Conservation (phyloP, 1,284 basidiomycete genomes). For the Leccinum insolens region DNA sequence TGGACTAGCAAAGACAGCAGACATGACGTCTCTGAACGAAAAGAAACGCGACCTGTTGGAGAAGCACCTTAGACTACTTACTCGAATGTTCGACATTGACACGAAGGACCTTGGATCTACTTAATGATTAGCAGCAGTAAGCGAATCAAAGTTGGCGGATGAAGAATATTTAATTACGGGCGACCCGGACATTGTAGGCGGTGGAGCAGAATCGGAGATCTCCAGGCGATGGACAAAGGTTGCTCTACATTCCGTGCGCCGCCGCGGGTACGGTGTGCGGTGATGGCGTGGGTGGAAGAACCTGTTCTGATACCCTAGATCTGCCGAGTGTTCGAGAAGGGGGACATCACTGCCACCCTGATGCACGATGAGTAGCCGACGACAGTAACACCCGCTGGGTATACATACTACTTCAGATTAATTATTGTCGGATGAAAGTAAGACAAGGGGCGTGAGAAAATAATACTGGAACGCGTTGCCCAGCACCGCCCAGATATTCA, state of each 20-base stretch:
- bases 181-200: background rate
- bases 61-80: background rate
- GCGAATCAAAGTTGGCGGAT: background rate
- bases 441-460: conserved; percentile 21
- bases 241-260: background rate
- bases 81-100: background rate
- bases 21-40: background rate
- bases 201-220: background rate
- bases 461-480: conserved; percentile 19
- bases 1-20: background rate
- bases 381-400: background rate
- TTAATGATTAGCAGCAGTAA: conserved; percentile 3
- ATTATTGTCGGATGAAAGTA: background rate
- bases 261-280: conserved; percentile 1
- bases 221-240: background rate
- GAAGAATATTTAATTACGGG: background rate
- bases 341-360: background rate
- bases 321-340: background rate
- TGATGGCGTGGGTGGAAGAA: conserved; percentile 5
- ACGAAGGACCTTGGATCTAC: background rate
- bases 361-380: background rate
- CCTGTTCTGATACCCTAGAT: background rate
- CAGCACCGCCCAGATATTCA: too few species aligned
- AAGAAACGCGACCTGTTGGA: background rate
- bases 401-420: too few species aligned